These are phyloP conservation scores for Paulownia fortunei DNA, from an alignment of 257 asterid genomes.

Conservation along the genomic window DNA sequence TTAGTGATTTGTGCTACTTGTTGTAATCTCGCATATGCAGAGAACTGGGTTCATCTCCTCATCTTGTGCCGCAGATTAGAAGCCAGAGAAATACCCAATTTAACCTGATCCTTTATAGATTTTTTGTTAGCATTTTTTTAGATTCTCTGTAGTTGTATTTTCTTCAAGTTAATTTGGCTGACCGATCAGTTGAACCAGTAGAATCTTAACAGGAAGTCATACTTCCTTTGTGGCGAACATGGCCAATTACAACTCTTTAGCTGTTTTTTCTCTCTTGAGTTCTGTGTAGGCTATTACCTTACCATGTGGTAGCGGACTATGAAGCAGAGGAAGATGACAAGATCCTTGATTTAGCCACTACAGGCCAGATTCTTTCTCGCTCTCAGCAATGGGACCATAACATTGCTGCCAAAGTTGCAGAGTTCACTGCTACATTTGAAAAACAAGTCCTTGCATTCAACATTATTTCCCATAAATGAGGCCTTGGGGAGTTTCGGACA, in stretches of 20 bases:
- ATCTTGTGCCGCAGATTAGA: neutral
- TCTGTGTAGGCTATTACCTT: conserved; percentile 81
- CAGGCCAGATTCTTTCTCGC: conserved; percentile 87
- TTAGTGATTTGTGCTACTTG: neutral
- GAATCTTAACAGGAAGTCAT: neutral
- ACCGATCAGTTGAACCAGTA: neutral
- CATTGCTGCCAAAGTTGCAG: conserved; percentile 93
- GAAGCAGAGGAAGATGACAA: conserved; percentile 99
- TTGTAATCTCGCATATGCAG: neutral
- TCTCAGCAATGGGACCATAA: conserved; percentile 99
- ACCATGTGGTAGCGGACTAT: conserved; percentile 98
- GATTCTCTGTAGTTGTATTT: neutral
- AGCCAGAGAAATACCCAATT: neutral
- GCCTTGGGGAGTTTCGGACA: conserved; percentile 87
- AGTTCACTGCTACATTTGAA: conserved; percentile 97
- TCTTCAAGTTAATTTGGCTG: conserved; percentile 11
- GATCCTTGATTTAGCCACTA: conserved; percentile 91
- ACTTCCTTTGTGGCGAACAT: neutral
- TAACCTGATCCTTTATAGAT: neutral
- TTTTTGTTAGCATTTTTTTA: neutral
- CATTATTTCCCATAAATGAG: conserved; percentile 82
- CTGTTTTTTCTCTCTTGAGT: conserved; percentile 14
- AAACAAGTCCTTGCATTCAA: conserved; percentile 97
- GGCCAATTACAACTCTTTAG: neutral
- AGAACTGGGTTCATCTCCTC: too few species aligned